A percentile compares a stretch with the other conserved stretches of the same genome.
Evolutionary conservation across 2,329 filamentous ascomycete genomes (phyloP).

Genomic region (Cadophora malorum): DNA sequence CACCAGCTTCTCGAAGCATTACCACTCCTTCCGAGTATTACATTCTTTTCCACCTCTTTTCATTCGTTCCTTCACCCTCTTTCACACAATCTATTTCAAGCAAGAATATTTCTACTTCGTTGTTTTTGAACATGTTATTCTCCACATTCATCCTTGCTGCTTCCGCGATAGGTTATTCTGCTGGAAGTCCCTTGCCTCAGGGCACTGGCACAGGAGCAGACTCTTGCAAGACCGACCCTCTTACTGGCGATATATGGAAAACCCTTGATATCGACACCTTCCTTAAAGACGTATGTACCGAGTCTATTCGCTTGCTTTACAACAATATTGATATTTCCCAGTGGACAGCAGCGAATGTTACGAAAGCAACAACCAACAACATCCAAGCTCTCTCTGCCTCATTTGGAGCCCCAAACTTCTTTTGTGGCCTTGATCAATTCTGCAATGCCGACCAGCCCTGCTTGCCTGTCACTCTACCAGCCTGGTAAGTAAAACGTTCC

Average conservation of each 20-base stretch:
- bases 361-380: conserved; percentile 24
- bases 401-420: conserved; percentile 33
- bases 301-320: background rate
- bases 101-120: background rate
- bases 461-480: conserved; percentile 28
- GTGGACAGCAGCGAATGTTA: background rate
- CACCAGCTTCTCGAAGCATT: background rate
- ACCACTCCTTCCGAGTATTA: background rate
- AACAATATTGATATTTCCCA: background rate
- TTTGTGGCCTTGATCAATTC: conserved; percentile 31
- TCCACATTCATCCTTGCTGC: background rate
- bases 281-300: conserved; percentile 15
- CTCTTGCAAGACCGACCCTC: conserved; percentile 21
- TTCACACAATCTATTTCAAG: background rate
- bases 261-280: conserved; percentile 25
- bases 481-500: conserved; percentile 19
- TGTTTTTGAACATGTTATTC: background rate
- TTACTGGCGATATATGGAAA: conserved; percentile 24
- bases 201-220: conserved; percentile 1
- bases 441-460: conserved; percentile 33
- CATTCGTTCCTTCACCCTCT: background rate
- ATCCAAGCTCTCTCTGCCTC: conserved; percentile 26
- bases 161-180: background rate
- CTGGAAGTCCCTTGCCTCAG: conserved; percentile 14
- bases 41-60: background rate